Evolutionary conservation across 2,329 filamentous ascomycete species (phyloP).

Genomic region (Colletotrichum falcatum): DNA sequence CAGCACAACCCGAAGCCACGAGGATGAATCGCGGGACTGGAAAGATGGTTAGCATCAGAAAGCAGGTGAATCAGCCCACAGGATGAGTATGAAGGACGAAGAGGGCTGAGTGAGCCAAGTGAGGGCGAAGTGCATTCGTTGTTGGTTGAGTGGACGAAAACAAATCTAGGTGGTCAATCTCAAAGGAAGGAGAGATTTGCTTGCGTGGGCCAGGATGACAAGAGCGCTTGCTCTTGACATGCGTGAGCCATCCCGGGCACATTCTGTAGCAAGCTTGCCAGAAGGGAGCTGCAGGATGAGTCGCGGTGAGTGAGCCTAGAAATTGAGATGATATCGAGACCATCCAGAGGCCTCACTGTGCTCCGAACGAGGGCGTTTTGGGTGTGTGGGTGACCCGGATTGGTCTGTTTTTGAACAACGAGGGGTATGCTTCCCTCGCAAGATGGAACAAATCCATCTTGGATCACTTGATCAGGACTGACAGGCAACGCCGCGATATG

Average conservation of each 20-base stretch:
- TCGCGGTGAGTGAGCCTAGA: background rate
- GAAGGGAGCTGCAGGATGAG: background rate
- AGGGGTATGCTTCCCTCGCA: background rate
- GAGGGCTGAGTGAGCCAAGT: background rate
- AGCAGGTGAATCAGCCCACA: background rate
- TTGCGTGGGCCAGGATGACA: background rate
- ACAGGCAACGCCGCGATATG: conserved; percentile 5
- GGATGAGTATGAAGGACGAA: background rate
- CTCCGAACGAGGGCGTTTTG: background rate
- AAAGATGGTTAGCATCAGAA: background rate
- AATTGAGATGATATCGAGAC: background rate
- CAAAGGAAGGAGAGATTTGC: background rate
- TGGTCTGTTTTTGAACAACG: no score
- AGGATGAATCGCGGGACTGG: background rate
- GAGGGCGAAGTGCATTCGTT: background rate
- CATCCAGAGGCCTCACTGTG: background rate
- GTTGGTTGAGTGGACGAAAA: background rate
- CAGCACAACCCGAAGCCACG: background rate
- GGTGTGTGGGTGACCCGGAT: background rate
- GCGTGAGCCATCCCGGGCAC: background rate
- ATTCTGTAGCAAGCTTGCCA: background rate
- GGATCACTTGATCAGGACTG: conserved; percentile 35
- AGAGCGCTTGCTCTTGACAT: conserved; percentile 25
- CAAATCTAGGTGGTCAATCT: background rate
- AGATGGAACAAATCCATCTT: background rate